Base-by-base conservation (phyloP, 495 filamentous ascomycete genomes). In the Daldinia vernicosa region DNA sequence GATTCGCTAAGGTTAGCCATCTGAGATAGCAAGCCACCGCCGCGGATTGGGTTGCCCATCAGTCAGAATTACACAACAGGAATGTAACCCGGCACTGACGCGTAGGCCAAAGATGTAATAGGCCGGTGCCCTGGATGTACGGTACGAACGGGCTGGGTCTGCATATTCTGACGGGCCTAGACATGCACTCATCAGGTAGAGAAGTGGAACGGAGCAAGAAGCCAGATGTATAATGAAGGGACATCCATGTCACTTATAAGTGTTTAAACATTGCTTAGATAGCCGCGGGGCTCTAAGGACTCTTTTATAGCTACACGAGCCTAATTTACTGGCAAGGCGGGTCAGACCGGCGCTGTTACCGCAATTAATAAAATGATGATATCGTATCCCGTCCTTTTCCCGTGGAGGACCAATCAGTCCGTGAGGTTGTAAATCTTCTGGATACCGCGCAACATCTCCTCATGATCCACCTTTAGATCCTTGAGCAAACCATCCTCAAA, bases 381-480 rank as follows among this genome's bases (percentile, higher is more conserved):
- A 45, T 40, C 1, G 11, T 26, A 40, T 43, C 4, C 22, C 8
- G 5, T 53, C 35, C 63, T 32, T 27, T 64, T 77, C 75, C 11
- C 12, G 14, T 19, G n/a, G 17, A 47, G 17, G 19, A 11, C 43
- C 6, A 5, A 45, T 72, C 47, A 76, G 52, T 78, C 76, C 0
- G 82, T 83, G 22, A 84, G 76, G 71, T 84, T 84, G 60, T 86
- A 87, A 55, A 87, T 86, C 84, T 87, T 87, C 76, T 86, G 83
- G 35, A 86, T 84, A 24, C 80, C 72, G 54, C 69, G 68, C 33
- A 87, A 75, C 74, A 83, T 80, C 22, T 65, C 76, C 73, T 80
- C 69, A 51, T 82, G 81, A 52, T 85, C 79, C 6, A 85, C 74
- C 73, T 86, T 76, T n/a, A 87, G 74, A 66, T 87, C 84, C 76